These are phyloP conservation scores for Termitomyces sp. DNA, from an alignment of 768 basidiomycete species.

Conservation along the genomic window DNA sequence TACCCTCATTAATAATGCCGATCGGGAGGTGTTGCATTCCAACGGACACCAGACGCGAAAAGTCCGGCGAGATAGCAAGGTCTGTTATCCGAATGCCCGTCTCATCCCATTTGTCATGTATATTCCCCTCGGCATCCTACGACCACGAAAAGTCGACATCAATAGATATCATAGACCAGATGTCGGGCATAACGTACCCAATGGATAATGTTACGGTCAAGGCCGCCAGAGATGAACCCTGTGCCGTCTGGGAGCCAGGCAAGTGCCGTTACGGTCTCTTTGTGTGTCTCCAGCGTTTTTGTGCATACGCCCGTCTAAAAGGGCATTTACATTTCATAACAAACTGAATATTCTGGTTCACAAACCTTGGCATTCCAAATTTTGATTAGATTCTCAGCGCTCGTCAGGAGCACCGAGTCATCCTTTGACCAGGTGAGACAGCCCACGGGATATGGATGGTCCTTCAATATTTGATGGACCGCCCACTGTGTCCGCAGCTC, in stretches of 20 bases:
- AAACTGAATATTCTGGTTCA: neutral
- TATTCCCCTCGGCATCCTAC: conserved; percentile 72
- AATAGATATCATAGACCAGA: neutral
- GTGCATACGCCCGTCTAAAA: conserved; percentile 72
- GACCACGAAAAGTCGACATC: conserved; percentile 9
- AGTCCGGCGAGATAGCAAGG: conserved; percentile 83
- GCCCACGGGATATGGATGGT: conserved; percentile 75
- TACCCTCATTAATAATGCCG: conserved; percentile 15
- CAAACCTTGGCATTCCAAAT: conserved; percentile 86
- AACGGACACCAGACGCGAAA: conserved; percentile 76
- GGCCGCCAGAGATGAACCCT: conserved; percentile 84
- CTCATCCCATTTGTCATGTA: conserved; percentile 61
- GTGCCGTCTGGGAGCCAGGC: conserved; percentile 85
- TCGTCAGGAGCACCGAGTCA: conserved; percentile 76
- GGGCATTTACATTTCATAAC: neutral
- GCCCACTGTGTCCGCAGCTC: conserved; percentile 43
- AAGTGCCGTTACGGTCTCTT: conserved; percentile 80
- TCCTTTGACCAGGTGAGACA: conserved; percentile 92
- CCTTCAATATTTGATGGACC: conserved; percentile 54
- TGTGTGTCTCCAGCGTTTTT: conserved; percentile 62
- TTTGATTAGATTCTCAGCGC: conserved; percentile 75
- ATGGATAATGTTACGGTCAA: conserved; percentile 77
- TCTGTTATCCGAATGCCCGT: conserved; percentile 80
- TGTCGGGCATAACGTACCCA: conserved; percentile 50
- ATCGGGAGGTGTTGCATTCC: conserved; percentile 39